Evolutionary conservation across 169 alveolate genomes (phyloP).

Genomic region (Babesia caballi): DNA sequence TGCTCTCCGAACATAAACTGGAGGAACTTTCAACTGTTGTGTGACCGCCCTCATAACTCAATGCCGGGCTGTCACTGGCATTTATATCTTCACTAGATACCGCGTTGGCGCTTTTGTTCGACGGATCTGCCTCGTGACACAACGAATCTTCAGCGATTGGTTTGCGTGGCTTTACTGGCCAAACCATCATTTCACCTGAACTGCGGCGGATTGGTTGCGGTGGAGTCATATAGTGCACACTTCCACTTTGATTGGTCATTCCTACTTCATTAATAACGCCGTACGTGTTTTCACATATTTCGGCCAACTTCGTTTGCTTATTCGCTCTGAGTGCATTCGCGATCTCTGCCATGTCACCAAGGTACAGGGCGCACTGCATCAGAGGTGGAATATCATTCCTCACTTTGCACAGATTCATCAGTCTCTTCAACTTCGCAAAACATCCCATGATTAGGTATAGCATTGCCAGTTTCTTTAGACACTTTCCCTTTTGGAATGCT

Average conservation of each 20-base stretch:
- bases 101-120: too few species aligned
- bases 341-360: conserved; percentile 58
- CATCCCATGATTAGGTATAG: conserved; percentile 84
- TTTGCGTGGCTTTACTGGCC: conserved; percentile 14
- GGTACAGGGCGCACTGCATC: conserved; percentile 16
- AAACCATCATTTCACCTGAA: conserved; percentile 29
- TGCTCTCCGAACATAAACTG: too few species aligned
- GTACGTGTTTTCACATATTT: conserved; percentile 37
- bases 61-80: too few species aligned
- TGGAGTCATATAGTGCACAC: conserved; percentile 40
- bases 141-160: not conserved
- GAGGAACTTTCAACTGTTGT: too few species aligned
- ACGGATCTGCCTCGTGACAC: conserved; percentile 3
- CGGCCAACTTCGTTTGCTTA: conserved; percentile 44
- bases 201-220: conserved; percentile 56
- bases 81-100: too few species aligned
- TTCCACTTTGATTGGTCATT: not conserved
- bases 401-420: conserved; percentile 64
- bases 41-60: too few species aligned
- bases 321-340: conserved; percentile 14
- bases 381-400: conserved; percentile 56
- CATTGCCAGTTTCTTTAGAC: conserved; percentile 81
- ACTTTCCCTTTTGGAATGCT: conserved; percentile 81
- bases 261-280: conserved; percentile 1
- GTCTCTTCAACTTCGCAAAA: conserved; percentile 73